Conservation (phyloP, 257 asterid species). For the Solanum tarapatanum region DNA sequence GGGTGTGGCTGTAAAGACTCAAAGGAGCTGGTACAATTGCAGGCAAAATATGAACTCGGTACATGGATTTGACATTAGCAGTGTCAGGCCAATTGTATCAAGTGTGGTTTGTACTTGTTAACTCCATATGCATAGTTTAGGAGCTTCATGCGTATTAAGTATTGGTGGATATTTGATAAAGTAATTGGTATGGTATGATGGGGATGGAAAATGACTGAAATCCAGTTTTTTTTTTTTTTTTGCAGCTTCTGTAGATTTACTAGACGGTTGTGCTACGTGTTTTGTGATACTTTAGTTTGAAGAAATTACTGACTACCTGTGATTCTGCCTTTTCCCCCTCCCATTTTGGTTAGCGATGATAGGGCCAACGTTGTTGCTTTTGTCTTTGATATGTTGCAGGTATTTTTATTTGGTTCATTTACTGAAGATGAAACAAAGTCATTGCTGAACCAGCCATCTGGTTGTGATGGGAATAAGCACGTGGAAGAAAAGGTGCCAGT, state of each 20-base stretch:
- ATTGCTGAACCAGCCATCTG: slow-evolving; percentile 26
- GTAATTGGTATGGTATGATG: neutral
- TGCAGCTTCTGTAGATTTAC: neutral
- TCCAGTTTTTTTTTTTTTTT: neutral
- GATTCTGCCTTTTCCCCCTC: neutral
- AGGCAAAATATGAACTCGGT: neutral
- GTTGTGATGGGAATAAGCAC: slow-evolving; percentile 3
- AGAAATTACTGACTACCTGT: neutral
- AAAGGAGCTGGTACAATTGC: neutral
- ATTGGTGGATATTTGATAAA: neutral
- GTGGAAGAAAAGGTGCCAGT: slow-evolving; percentile 16
- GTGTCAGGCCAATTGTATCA: neutral
- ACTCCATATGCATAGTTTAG: neutral
- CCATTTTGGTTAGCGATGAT: neutral
- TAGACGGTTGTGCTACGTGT: neutral
- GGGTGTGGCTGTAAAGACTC: neutral
- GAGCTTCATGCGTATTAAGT: neutral
- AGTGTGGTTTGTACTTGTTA: neutral
- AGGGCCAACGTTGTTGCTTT: neutral
- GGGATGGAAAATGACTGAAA: neutral
- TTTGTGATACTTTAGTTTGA: neutral
- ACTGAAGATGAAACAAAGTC: slow-evolving; percentile 72
- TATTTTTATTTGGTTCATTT: slow-evolving; percentile 83
- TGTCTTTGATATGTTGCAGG: slow-evolving; percentile 22
- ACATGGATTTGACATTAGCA: neutral